A percentile compares a stretch with the other conserved stretches of the same genome.
Conservation (phyloP, 2,329 filamentous ascomycete genomes). For the Clathrospora elynae region DNA sequence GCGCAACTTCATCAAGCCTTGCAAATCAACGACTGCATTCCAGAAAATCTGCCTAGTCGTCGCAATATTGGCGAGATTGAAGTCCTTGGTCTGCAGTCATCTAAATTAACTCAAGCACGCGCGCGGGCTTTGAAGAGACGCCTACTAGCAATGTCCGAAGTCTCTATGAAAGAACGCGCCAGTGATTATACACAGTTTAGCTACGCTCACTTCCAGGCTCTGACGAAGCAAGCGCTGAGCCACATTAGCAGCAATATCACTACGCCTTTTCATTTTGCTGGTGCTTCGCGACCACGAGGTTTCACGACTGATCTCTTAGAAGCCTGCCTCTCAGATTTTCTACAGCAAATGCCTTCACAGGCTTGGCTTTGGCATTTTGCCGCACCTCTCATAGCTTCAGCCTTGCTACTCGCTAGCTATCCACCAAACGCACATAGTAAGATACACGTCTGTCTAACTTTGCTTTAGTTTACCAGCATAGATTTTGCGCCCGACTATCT, state of each 20-base stretch:
- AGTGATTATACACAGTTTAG: conserved; percentile 9
- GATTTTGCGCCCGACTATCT: conserved; percentile 15
- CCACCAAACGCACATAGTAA: conserved; percentile 29
- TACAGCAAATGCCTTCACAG: conserved; percentile 26
- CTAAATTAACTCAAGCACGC: background rate
- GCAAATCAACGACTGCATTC: background rate
- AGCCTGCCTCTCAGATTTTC: conserved; percentile 27
- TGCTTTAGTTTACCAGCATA: conserved; percentile 2
- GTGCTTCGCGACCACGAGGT: conserved; percentile 18
- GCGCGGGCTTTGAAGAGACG: conserved; percentile 5
- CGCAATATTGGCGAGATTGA: conserved; percentile 6
- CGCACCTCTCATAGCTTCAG: conserved; percentile 30
- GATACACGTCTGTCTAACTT: background rate
- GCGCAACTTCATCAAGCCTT: background rate
- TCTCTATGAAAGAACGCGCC: conserved; percentile 1
- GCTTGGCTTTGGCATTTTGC: conserved; percentile 28
- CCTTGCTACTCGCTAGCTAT: conserved; percentile 31
- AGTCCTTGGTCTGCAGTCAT: conserved; percentile 6
- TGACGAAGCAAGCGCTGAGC: background rate
- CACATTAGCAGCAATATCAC: background rate
- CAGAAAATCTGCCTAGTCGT: background rate
- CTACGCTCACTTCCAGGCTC: conserved; percentile 12
- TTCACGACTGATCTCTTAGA: conserved; percentile 22
- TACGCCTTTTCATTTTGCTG: conserved; percentile 19
- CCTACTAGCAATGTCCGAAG: conserved; percentile 3